Conservation (phyloP, 1,139 yeast genomes). For the Fermentozyma sake region DNA sequence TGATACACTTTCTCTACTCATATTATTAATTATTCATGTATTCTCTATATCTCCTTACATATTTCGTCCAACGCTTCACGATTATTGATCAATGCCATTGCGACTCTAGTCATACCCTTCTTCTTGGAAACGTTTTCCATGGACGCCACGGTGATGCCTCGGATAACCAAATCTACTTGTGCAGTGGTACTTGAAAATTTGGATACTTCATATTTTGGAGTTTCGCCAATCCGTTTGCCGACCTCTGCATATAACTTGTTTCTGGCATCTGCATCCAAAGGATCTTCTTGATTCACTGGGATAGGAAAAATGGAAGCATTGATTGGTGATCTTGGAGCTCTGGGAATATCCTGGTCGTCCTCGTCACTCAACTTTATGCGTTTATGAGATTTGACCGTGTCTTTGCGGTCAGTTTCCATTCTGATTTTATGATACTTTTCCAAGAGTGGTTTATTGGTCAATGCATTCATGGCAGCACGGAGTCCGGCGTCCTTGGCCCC, state of each 20-base stretch:
- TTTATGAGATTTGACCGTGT: constrained; percentile 20
- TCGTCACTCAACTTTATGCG: constrained; percentile 6
- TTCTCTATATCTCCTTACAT: constrained; percentile 2
- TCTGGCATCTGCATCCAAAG: constrained; percentile 33
- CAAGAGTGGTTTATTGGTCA: constrained; percentile 53
- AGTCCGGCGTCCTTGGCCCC: constrained; percentile 65
- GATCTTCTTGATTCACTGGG: constrained; percentile 20
- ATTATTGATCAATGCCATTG: constrained; percentile 39
- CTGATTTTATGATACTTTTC: constrained; percentile 63
- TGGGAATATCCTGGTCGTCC: not conserved
- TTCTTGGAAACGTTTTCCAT: constrained; percentile 40
- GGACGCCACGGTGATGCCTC: constrained; percentile 32
- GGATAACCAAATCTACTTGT: constrained; percentile 34
- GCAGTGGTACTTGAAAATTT: constrained; percentile 25
- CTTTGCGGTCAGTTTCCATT: constrained; percentile 56
- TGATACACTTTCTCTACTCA: too few relatives aligned
- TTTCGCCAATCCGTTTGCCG: constrained; percentile 32
- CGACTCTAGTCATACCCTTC: constrained; percentile 44
- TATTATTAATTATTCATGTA: too few relatives aligned
- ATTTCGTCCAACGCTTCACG: constrained; percentile 22
- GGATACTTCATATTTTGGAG: constrained; percentile 39
- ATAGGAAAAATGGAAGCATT: constrained; percentile 22
- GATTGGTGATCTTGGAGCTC: not conserved
- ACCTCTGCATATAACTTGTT: constrained; percentile 42
- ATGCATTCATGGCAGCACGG: constrained; percentile 67